These are phyloP conservation scores for Xerocomellus chrysenteron DNA, from an alignment of 768 basidiomycete genomes.

Conservation along the genomic window DNA sequence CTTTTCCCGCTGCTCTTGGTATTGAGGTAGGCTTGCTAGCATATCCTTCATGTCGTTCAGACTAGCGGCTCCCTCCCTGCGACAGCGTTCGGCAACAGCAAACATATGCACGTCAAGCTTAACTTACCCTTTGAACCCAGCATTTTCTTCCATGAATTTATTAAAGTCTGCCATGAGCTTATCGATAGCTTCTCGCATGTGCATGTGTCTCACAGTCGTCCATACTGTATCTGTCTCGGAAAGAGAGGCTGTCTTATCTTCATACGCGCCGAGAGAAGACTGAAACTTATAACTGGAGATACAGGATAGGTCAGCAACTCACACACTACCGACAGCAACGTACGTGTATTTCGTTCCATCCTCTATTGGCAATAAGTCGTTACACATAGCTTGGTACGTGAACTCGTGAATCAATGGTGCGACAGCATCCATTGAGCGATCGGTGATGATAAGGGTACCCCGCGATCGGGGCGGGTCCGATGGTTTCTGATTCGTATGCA, in stretches of 20 bases:
- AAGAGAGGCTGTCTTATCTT: slow-evolving; percentile 86
- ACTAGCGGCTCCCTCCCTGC: slow-evolving; percentile 76
- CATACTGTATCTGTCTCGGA: slow-evolving; percentile 88
- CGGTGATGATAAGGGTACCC: slow-evolving; percentile 85
- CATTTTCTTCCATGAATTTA: slow-evolving; percentile 90
- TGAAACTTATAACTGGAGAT: slow-evolving; percentile 84
- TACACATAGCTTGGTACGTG: slow-evolving; percentile 99
- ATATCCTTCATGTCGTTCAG: slow-evolving; percentile 99
- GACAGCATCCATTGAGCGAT: slow-evolving; percentile 92
- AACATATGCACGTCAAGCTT: slow-evolving; percentile 1
- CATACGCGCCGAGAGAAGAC: slow-evolving; percentile 78
- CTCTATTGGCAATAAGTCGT: slow-evolving; percentile 87
- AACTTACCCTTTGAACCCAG: slow-evolving; percentile 85
- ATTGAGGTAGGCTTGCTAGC: slow-evolving; percentile 92
- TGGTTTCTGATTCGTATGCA: slow-evolving; percentile 42
- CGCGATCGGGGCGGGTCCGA: slow-evolving; percentile 62
- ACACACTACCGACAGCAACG: slow-evolving; percentile 33
- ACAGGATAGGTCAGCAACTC: not conserved
- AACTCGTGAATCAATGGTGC: slow-evolving; percentile 96
- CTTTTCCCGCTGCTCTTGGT: slow-evolving; percentile 94
- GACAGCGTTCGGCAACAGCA: slow-evolving; percentile 2
- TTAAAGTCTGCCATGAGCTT: slow-evolving; percentile 96
- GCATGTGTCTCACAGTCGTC: slow-evolving; percentile 92
- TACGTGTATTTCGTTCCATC: slow-evolving; percentile 86
- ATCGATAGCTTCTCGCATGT: slow-evolving; percentile 98